Base-by-base conservation (phyloP, 2,329 filamentous ascomycete species). In the Alternaria hordeiaustralica region DNA sequence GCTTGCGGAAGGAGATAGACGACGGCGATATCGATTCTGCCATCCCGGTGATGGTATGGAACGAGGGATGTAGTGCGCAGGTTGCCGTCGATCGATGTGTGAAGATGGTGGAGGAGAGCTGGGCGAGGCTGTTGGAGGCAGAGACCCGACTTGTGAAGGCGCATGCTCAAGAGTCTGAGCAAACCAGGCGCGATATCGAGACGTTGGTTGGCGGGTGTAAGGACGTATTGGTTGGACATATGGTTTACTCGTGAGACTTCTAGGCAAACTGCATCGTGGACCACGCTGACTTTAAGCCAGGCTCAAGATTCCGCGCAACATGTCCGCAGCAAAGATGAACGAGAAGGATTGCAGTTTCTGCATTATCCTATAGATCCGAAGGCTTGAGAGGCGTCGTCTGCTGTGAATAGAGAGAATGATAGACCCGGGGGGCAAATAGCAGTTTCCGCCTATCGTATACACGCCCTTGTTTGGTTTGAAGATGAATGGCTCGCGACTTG, bases 191-290 rank as follows among this genome's bases (percentile, higher is more conserved):
- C 20, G 55, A 64, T 33, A 56, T 64, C n/a, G 21, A 45, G 41
- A 57, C 46, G 9, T 21, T 66, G 25, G 20, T 64, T n/a, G 55
- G 58, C 8, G 61, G 30, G 5, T 64, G 58, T 21, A 64, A 65
- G 15, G 61, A 66, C 33, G 33, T 66, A 8, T 15, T 66, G 58
- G 58, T 64, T 9, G 64, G 61, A 33, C 63, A 65, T 30, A 65
- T 65, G 60, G 20, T 55, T 23, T 65, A 65, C n/a, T 57, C 58
- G 49, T 53, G 30, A 33, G 26, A 12, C 23, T 10, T 15, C 7
- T 10, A 9, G 23, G 41, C 25, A 26, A 36, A 21, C 6, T 59
- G 30, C 50, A 12, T 47, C 5, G 9, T 25, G 21, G n/a, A 60
- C 21, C 12, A 36, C 15, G 50, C n/a, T 55, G 44, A 53, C 30